Conservation (phyloP, 805 yeast genomes). For the Metschnikowia lunata region DNA sequence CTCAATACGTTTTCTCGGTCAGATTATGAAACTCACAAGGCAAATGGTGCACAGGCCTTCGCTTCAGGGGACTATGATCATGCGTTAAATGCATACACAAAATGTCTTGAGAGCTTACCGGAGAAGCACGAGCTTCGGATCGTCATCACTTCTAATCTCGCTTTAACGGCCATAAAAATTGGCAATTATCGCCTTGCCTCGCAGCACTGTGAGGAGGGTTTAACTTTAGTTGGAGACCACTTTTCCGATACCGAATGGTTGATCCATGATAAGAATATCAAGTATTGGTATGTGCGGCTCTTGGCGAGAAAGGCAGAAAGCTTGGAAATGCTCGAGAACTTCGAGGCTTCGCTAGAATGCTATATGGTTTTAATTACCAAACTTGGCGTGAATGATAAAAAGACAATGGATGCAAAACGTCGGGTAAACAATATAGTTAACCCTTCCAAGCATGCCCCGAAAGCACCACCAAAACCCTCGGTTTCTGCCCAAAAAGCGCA, state of each 20-base stretch:
- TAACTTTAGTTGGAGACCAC: constrained; percentile 29
- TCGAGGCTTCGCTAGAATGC: constrained; percentile 52
- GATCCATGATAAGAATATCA: constrained; percentile 48
- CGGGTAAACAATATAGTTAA: constrained; percentile 65
- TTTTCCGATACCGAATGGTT: constrained; percentile 28
- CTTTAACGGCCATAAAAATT: constrained; percentile 55
- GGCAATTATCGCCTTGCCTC: constrained; percentile 64
- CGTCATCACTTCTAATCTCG: constrained; percentile 70
- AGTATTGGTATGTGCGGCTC: constrained; percentile 72
- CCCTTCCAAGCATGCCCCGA: constrained; percentile 38
- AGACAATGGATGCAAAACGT: constrained; percentile 73
- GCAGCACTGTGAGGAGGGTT: constrained; percentile 44
- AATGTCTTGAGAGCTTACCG: constrained; percentile 52
- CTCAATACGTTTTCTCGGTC: constrained; percentile 38
- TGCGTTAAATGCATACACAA: constrained; percentile 59
- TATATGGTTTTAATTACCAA: constrained; percentile 62
- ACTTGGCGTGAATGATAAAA: constrained; percentile 57
- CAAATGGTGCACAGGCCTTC: constrained; percentile 59
- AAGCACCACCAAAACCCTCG: constrained; percentile 3
- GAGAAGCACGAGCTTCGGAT: constrained; percentile 59
- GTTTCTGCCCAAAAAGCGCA: background rate
- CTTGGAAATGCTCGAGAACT: constrained; percentile 72
- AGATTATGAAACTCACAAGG: constrained; percentile 46
- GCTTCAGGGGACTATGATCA: constrained; percentile 75
- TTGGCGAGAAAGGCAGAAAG: constrained; percentile 75